phyloP scores from a whole-genome alignment of 169 alveolate genomes.

The Amoebophrya sp. region DNA sequence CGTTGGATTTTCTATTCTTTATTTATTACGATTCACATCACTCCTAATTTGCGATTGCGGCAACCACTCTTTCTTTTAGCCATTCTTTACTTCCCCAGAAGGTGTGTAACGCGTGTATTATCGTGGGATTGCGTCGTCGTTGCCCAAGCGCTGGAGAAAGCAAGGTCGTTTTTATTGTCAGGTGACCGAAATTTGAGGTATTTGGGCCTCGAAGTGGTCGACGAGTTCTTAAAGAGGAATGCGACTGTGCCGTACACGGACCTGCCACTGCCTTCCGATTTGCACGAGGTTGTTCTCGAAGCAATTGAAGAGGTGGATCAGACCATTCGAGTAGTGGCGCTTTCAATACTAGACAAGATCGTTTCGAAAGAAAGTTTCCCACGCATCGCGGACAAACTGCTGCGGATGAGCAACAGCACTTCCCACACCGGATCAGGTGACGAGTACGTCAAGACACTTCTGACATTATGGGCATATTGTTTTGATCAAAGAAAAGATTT shows the following conservation, averaged over 20 bases:
- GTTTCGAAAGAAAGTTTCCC: not conserved
- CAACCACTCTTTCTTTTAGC: too few species aligned
- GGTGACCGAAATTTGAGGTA: not conserved
- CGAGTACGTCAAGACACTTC: not conserved
- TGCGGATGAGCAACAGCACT: not conserved
- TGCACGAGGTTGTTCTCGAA: not conserved
- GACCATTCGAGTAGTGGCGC: not conserved
- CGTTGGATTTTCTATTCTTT: too few species aligned
- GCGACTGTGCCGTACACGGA: not conserved
- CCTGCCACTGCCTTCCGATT: not conserved
- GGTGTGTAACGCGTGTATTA: too few species aligned
- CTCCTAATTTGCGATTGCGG: too few species aligned
- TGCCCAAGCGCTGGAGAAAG: not conserved
- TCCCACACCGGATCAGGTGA: not conserved
- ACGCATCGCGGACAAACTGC: not conserved
- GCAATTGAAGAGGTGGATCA: not conserved
- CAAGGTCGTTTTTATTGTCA: not conserved
- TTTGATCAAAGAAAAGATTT: too few species aligned
- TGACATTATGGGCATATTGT: not conserved
- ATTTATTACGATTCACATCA: too few species aligned
- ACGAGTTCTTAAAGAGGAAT: not conserved
- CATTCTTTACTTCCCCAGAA: too few species aligned
- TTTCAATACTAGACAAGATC: not conserved
- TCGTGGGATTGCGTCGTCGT: not conserved
- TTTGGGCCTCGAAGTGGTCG: not conserved